phyloP scores from a whole-genome alignment of 129 eudicot genomes.

The Pseudognaphalium luteoalbum region DNA sequence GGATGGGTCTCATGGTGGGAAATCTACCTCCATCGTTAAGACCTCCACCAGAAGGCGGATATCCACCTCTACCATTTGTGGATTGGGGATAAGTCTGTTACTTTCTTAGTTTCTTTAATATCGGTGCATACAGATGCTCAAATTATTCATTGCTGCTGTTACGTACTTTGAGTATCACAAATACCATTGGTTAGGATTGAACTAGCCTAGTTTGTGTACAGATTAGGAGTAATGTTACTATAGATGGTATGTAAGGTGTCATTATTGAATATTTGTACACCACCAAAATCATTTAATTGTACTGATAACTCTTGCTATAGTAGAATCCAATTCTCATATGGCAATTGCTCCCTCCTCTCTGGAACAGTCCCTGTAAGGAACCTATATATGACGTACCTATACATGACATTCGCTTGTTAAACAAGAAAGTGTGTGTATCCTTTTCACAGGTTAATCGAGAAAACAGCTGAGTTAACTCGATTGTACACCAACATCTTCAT shows the following conservation, averaged over 20 bases:
- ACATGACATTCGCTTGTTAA: too few species aligned
- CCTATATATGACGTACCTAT: too few species aligned
- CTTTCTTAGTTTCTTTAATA: not conserved
- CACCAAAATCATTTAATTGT: too few species aligned
- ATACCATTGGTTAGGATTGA: not conserved
- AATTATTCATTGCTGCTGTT: not conserved
- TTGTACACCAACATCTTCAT: too few species aligned
- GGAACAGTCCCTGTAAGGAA: too few species aligned
- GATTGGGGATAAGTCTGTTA: constrained; percentile 79
- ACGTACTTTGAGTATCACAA: not conserved
- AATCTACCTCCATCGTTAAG: constrained; percentile 89
- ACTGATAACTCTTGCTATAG: too few species aligned
- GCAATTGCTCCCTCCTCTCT: too few species aligned
- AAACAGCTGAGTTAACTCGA: too few species aligned
- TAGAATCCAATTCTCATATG: too few species aligned
- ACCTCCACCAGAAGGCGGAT: constrained; percentile 95
- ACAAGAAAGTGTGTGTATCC: too few species aligned
- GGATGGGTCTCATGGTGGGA: constrained; percentile 52
- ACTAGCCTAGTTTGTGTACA: not conserved
- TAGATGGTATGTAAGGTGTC: not conserved
- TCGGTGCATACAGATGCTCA: not conserved
- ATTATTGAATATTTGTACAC: not conserved
- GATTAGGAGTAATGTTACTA: not conserved
- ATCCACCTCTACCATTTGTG: constrained; percentile 69
- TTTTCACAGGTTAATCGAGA: too few species aligned